Evolutionary conservation across 352 stramenopile genomes (phyloP).

Genomic region (Phytophthora citrophthora): DNA sequence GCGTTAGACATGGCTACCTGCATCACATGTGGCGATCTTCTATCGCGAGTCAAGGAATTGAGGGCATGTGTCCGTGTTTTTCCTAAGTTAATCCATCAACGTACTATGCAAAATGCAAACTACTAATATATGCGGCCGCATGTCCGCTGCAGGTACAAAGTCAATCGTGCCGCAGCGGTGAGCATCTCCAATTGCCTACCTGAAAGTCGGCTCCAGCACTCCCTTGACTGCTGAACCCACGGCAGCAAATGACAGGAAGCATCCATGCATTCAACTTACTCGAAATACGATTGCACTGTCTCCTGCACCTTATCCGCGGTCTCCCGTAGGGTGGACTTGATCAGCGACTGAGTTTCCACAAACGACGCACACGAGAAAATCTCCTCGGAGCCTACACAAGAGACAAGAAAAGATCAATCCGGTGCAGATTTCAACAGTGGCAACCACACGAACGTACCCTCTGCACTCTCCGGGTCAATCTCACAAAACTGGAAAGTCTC

Average conservation of each 20-base stretch:
- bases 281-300: slow-evolving; percentile 39
- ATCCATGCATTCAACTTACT: slow-evolving; percentile 29
- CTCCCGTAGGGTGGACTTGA: slow-evolving; percentile 46
- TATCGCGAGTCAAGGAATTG: too few species aligned
- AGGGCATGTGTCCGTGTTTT: slow-evolving; percentile 29
- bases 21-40: neutral
- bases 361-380: slow-evolving; percentile 49
- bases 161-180: slow-evolving; percentile 8
- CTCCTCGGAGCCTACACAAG: slow-evolving; percentile 34
- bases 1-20: neutral
- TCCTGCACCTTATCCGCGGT: slow-evolving; percentile 29
- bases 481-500: slow-evolving; percentile 57
- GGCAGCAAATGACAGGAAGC: slow-evolving; percentile 17
- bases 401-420: slow-evolving; percentile 7
- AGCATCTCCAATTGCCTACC: slow-evolving; percentile 21
- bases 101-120: slow-evolving; percentile 44
- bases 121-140: slow-evolving; percentile 40
- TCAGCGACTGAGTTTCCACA: slow-evolving; percentile 40
- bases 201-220: slow-evolving; percentile 18
- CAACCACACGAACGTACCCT: slow-evolving; percentile 36
- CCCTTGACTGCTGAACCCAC: slow-evolving; percentile 13
- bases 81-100: slow-evolving; percentile 47
- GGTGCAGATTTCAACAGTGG: slow-evolving; percentile 1
- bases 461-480: slow-evolving; percentile 34
- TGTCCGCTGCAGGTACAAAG: slow-evolving; percentile 8